phyloP scores from a whole-genome alignment of 1,284 basidiomycete species.

The Afroboletus lepidellus region DNA sequence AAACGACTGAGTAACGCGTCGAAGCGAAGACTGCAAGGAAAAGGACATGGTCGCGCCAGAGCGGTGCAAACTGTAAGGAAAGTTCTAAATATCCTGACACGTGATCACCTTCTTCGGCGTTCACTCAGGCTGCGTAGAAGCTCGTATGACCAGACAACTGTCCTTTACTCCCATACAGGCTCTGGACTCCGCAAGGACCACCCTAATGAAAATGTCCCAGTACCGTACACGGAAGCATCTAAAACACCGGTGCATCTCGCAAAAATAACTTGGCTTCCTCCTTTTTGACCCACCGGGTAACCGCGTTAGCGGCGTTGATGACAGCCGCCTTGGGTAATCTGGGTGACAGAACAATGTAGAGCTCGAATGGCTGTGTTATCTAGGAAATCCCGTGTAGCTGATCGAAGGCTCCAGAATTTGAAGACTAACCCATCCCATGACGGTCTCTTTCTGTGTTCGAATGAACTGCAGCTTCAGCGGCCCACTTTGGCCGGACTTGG shows the following conservation, averaged over 20 bases:
- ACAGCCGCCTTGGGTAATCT: constrained; percentile 82
- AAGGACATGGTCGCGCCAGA: constrained; percentile 19
- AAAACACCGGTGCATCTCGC: constrained; percentile 86
- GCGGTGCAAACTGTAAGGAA: background rate
- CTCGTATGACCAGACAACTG: too few relatives aligned
- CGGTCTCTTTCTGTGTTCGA: constrained; percentile 79
- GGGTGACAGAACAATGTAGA: constrained; percentile 85
- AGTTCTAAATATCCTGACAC: constrained; percentile 8
- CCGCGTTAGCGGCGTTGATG: constrained; percentile 83
- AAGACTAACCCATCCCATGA: constrained; percentile 82
- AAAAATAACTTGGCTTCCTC: constrained; percentile 84
- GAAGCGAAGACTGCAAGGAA: constrained; percentile 20
- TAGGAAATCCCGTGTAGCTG: constrained; percentile 35
- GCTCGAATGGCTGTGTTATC: constrained; percentile 91
- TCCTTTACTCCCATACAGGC: too few relatives aligned
- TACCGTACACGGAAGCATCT: constrained; percentile 9
- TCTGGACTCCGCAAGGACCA: too few relatives aligned
- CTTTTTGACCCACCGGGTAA: constrained; percentile 87
- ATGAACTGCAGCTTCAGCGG: constrained; percentile 83
- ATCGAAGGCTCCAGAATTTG: background rate
- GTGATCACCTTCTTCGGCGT: constrained; percentile 11
- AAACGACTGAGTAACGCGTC: constrained; percentile 18
- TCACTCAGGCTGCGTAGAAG: background rate
- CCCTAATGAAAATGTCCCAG: background rate
- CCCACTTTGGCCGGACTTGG: constrained; percentile 74